Base-by-base conservation (phyloP, 2,329 filamentous ascomycete species). In the Nannizziopsis arthrosporioides region DNA sequence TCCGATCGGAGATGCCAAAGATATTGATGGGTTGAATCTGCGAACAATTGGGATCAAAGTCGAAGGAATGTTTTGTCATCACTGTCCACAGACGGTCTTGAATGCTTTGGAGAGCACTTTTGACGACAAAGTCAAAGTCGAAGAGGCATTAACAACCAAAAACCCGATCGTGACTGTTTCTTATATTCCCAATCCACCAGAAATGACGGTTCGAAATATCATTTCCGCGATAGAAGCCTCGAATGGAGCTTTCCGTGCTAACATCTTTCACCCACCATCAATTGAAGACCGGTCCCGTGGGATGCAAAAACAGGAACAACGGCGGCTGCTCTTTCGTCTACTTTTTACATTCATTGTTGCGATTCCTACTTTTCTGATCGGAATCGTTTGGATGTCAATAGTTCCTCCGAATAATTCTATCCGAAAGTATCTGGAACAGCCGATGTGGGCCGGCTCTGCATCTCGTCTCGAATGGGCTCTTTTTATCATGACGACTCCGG, bases 361-460 rank as follows among this genome's bases (percentile, higher is more conserved):
- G 15, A 81, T 95, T 39, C 89, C 90, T 1, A 86, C 85, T 0
- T 89, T 95, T 56, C 63, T 94, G 44, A 80, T 95, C 35, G 89
- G 90, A 2, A 85, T 95, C 46, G 80, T 94, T 1, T 94, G 86
- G 68, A 95, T 94, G 89, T 86, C 77, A 52, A 73, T 95, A 1
- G 74, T 94, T 0, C 70, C 81, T 0, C 63, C 72, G 2, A 65
- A 72, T 1, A 75, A 88, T 55, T 55, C 65, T 0, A 72, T 73
- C 10, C 79, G 80, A 49, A 69, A 71, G 53, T 86, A 78, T 56
- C 67, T 93, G 39, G 88, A 87, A 76, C 62, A 74, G 53, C 78
- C 80, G 0, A 82, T 86, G 71, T 77, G 74, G 55, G 78, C 76
- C 2, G 85, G 86, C 0, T 72, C 70, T 40, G 80, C 89, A 46